A percentile compares a stretch with the other conserved stretches of the same genome.
These are phyloP conservation scores for Cladophialophora exuberans DNA, from an alignment of 2,329 filamentous ascomycete species.

Conservation along the genomic window DNA sequence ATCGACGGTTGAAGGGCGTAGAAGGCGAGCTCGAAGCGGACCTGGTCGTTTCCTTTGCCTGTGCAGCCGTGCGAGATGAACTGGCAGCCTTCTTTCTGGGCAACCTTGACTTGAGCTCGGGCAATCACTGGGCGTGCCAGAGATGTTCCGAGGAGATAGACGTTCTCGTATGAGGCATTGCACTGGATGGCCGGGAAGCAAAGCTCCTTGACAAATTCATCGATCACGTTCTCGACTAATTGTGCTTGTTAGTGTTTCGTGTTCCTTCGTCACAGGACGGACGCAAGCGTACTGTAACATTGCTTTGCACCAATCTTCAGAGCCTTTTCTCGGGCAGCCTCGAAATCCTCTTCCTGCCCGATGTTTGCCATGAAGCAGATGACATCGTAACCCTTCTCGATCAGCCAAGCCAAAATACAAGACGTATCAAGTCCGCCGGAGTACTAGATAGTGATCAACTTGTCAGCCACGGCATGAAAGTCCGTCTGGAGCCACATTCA, in stretches of 20 bases:
- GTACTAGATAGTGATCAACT: not conserved
- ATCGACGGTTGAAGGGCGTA: conserved; percentile 52
- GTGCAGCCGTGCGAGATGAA: conserved; percentile 49
- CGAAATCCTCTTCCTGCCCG: conserved; percentile 73
- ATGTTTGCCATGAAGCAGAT: conserved; percentile 72
- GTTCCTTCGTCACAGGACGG: not conserved
- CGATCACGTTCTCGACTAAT: conserved; percentile 64
- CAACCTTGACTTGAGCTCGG: conserved; percentile 46
- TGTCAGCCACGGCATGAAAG: not conserved
- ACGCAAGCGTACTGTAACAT: conserved; percentile 45
- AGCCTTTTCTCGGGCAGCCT: conserved; percentile 69
- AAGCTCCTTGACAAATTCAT: conserved; percentile 78
- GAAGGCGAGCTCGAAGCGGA: conserved; percentile 55
- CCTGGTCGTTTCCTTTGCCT: conserved; percentile 52
- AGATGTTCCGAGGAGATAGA: conserved; percentile 33
- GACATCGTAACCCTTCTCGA: conserved; percentile 59
- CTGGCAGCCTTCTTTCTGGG: conserved; percentile 47
- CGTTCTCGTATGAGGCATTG: conserved; percentile 48
- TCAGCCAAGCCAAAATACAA: conserved; percentile 54
- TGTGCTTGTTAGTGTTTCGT: conserved; percentile 37
- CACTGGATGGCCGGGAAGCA: conserved; percentile 77
- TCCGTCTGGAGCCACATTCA: not conserved
- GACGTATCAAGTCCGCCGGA: conserved; percentile 62
- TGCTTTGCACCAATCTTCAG: conserved; percentile 68
- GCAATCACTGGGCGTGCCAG: conserved; percentile 52